Conservation (phyloP, 1,139 yeast genomes). For the Scheffersomyces cryptocercus region DNA sequence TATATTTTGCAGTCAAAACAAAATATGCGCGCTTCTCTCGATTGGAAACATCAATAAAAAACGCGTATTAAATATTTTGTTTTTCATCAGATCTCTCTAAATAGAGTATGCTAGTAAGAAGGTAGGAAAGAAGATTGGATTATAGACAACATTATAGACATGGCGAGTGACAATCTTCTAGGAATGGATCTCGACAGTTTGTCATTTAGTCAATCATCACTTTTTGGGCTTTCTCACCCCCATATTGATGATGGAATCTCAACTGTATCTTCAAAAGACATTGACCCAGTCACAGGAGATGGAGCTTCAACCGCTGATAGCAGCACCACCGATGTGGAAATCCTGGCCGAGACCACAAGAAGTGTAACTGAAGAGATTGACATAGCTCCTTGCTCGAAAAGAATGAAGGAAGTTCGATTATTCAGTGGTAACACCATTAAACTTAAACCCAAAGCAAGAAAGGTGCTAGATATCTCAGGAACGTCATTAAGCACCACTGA, state of each 20-base stretch:
- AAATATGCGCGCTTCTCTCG: too few relatives aligned
- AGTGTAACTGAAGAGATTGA: neutral
- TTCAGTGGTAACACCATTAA: conserved; percentile 24
- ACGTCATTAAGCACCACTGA: neutral
- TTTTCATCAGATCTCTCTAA: too few relatives aligned
- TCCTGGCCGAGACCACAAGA: neutral
- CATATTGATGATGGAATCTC: neutral
- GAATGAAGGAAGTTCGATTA: conserved; percentile 22
- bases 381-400: conserved; percentile 6
- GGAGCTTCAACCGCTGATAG: neutral
- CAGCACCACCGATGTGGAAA: neutral
- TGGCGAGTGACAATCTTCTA: too few relatives aligned
- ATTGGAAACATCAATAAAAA: too few relatives aligned
- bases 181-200: conserved; percentile 1
- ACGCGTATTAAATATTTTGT: too few relatives aligned
- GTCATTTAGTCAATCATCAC: conserved; percentile 13
- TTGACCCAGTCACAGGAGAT: too few relatives aligned
- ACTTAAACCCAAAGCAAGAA: conserved; percentile 15
- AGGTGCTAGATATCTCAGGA: neutral
- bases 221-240: conserved; percentile 8
- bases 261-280: too few relatives aligned
- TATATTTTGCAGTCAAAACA: too few relatives aligned
- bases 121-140: too few relatives aligned
- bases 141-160: too few relatives aligned
- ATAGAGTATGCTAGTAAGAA: too few relatives aligned